phyloP scores from a whole-genome alignment of 163 green algal genomes.

The Scenedesmus sp. region DNA sequence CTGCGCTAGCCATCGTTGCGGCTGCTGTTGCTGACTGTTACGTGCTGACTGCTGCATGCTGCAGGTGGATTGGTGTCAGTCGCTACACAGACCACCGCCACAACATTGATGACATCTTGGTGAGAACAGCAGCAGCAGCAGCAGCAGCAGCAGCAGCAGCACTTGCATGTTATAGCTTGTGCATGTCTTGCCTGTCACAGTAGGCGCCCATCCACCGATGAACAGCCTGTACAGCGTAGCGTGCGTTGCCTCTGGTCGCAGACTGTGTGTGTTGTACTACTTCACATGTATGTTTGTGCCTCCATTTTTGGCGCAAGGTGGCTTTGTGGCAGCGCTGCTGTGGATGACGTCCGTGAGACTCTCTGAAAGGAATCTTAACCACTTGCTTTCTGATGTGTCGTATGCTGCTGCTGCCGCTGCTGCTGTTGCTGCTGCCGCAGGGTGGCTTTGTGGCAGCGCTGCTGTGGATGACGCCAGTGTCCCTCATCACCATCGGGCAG shows the following conservation, averaged over 20 bases:
- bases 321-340: conserved; percentile 32
- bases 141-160: not conserved
- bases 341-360: conserved; percentile 32
- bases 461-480: conserved; percentile 41
- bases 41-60: not conserved
- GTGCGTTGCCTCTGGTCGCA: too few species aligned
- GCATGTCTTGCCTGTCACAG: not conserved
- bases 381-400: too few species aligned
- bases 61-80: conserved; percentile 37
- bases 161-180: not conserved
- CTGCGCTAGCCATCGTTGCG: too few species aligned
- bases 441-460: conserved; percentile 39
- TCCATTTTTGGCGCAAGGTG: not conserved
- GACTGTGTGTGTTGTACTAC: not conserved
- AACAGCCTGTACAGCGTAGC: too few species aligned
- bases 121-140: not conserved
- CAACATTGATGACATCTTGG: conserved; percentile 50
- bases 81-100: conserved; percentile 42
- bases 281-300: not conserved
- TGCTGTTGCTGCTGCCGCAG: not conserved
- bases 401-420: not conserved
- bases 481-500: conserved; percentile 14
- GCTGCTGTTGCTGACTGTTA: too few species aligned
- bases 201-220: too few species aligned
- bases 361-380: too few species aligned